phyloP scores from a whole-genome alignment of 2,329 filamentous ascomycete species.

The Colletotrichum noveboracense region DNA sequence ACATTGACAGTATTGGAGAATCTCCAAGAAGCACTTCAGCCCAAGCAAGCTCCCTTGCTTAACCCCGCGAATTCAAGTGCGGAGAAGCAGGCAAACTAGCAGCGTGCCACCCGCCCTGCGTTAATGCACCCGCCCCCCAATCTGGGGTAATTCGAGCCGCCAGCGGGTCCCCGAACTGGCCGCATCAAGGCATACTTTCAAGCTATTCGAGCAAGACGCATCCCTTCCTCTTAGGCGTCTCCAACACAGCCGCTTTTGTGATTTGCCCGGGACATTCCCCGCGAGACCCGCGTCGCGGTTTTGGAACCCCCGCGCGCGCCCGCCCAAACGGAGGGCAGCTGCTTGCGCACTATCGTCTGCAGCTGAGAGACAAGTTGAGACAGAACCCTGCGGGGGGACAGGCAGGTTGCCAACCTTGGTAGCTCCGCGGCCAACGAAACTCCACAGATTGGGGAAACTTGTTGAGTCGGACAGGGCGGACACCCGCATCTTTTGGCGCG shows the following conservation, averaged over 20 bases:
- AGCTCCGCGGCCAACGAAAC: not conserved
- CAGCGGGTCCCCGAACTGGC: not conserved
- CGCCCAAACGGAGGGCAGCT: not conserved
- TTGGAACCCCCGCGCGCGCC: not conserved
- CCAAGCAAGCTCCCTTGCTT: not conserved
- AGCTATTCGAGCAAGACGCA: not conserved
- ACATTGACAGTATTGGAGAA: not conserved
- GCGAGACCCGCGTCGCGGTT: not conserved
- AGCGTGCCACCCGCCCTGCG: not conserved
- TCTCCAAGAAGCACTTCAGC: not conserved
- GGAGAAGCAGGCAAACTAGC: not conserved
- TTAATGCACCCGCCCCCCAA: not conserved
- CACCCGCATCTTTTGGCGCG: not conserved
- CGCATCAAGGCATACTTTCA: not conserved
- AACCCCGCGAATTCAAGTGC: constrained; percentile 1
- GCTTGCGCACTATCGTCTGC: not conserved
- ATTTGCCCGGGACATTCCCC: constrained; percentile 5
- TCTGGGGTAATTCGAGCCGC: constrained; percentile 18
- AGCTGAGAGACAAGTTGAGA: not conserved
- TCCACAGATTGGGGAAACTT: not conserved
- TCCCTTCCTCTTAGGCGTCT: not conserved
- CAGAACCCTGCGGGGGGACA: not conserved
- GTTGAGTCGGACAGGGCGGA: constrained; percentile 1
- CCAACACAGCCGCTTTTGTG: not conserved
- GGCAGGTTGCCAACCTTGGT: not conserved